Base-by-base conservation (phyloP, 176 grass and related monocot species). In the Juncus effusus region DNA sequence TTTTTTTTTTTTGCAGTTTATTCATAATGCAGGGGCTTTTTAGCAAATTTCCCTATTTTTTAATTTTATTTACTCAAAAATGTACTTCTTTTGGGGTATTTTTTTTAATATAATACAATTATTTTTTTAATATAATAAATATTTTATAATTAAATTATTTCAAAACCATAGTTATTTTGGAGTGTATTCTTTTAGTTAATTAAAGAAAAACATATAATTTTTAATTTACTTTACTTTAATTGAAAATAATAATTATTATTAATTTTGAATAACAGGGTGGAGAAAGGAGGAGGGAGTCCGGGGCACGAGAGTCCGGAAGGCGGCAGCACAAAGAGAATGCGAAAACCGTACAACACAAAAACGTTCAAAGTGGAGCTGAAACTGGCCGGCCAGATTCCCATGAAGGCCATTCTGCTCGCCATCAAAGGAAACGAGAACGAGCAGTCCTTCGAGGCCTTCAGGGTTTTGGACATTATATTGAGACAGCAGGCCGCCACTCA, bases 401-500 rank as follows among this genome's bases (percentile, higher is more conserved):
- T 96, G 85, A 73, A 76, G 58, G 83, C 92, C 7, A 91, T 91
- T 60, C 52, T 83, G 28, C 78, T 71, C 60, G 92, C 87, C 35
- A 78, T 96, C 61, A 91, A 67, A 42, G 87, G 92, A 28, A 76
- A 89, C 37, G 92, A 96, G 36, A 85, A 73, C 0, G 87, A 96
- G 51, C 82, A 96, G 12, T 91, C 82, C 0, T 87, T 88, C 40
- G 92, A 96, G 68, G 92, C 92, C 2, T 81, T 96, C 38, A 56
- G 92, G 0, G 92, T 96, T 7, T 81, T 96, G 15, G 87, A 96
- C 71, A 96, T 96, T 16, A 96, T 96, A 8, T 16, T 96, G 37
- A 70, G 92, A 4, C 92, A 96, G 55, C 92, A 96, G 50, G 87
- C 92, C 0, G 74, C 85, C 9, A 80, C 90, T 13, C 84, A 91